phyloP scores from a whole-genome alignment of 352 stramenopile genomes.

The Globisporangium okanoganense region DNA sequence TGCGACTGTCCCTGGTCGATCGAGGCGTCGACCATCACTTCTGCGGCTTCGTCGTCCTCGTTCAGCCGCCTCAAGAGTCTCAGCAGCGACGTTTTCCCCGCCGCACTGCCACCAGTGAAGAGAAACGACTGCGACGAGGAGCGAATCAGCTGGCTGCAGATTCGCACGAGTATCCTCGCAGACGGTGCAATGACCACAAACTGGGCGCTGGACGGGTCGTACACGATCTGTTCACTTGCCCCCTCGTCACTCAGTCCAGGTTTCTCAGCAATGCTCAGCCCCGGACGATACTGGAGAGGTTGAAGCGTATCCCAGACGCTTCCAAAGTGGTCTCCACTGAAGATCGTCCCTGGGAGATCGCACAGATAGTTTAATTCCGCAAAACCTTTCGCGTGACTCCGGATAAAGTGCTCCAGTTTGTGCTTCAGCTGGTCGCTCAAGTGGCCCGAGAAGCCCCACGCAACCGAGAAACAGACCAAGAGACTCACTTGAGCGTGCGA shows the following conservation, averaged over 20 bases:
- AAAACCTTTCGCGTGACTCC: slow-evolving; percentile 31
- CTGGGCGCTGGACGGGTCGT: slow-evolving; percentile 26
- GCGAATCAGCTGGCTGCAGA: slow-evolving; percentile 36
- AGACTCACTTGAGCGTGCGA: slow-evolving; percentile 23
- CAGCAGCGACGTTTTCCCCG: slow-evolving; percentile 51
- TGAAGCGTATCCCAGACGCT: slow-evolving; percentile 32
- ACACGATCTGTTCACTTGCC: slow-evolving; percentile 15
- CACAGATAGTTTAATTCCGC: slow-evolving; percentile 29
- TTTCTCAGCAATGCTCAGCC: neutral
- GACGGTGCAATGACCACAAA: slow-evolving; percentile 33
- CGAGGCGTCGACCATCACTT: slow-evolving; percentile 46
- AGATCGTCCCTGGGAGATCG: slow-evolving; percentile 25
- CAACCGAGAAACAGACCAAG: slow-evolving; percentile 38
- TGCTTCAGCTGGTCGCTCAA: slow-evolving; percentile 27
- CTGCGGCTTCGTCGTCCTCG: slow-evolving; percentile 25
- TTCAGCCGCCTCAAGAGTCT: slow-evolving; percentile 36
- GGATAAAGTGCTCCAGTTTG: slow-evolving; percentile 50
- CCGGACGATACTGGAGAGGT: neutral
- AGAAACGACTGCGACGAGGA: slow-evolving; percentile 38
- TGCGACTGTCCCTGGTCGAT: slow-evolving; percentile 35
- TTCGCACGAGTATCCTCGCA: slow-evolving; percentile 21
- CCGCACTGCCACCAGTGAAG: slow-evolving; percentile 34
- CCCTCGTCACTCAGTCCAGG: neutral
- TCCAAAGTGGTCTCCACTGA: slow-evolving; percentile 35
- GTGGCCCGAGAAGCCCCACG: slow-evolving; percentile 52